phyloP scores from a whole-genome alignment of 192 early-diverging fungal genomes.

The Umbelopsis vinacea region DNA sequence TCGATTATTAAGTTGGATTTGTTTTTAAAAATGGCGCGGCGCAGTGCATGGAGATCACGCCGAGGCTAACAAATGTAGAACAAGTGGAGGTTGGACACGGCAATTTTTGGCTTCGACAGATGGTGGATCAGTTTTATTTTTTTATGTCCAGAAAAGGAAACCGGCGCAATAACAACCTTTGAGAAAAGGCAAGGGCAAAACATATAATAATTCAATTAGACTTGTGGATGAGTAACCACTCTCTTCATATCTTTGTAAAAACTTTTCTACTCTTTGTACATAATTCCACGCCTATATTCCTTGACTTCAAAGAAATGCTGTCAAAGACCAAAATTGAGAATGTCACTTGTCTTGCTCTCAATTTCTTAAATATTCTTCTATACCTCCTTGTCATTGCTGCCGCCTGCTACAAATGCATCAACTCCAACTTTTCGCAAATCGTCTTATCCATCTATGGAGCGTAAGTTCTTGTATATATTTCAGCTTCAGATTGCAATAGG shows the following conservation, averaged over 20 bases:
- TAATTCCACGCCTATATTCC: background rate
- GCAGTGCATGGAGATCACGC: too few relatives aligned
- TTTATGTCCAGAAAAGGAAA: constrained; percentile 8
- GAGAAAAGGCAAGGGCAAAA: constrained; percentile 10
- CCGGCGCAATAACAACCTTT: constrained; percentile 13
- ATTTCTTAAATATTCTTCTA: constrained; percentile 31
- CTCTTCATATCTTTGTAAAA: constrained; percentile 1
- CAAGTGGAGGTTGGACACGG: too few relatives aligned
- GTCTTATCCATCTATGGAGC: constrained; percentile 35
- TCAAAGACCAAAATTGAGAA: constrained; percentile 36
- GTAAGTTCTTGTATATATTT: constrained; percentile 12
- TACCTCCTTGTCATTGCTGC: constrained; percentile 32
- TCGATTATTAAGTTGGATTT: too few relatives aligned
- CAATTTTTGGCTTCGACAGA: background rate
- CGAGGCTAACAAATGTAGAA: too few relatives aligned
- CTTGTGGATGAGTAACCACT: background rate
- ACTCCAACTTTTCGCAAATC: constrained; percentile 31
- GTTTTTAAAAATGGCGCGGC: too few relatives aligned
- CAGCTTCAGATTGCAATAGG: background rate
- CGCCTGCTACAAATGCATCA: constrained; percentile 27
- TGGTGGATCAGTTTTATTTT: background rate
- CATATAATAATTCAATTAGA: background rate
- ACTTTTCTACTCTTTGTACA: background rate
- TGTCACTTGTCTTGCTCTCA: constrained; percentile 25
- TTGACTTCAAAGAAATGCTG: constrained; percentile 15